Conservation (phyloP, 768 basidiomycete species). For the Calocybe gangraenosa region DNA sequence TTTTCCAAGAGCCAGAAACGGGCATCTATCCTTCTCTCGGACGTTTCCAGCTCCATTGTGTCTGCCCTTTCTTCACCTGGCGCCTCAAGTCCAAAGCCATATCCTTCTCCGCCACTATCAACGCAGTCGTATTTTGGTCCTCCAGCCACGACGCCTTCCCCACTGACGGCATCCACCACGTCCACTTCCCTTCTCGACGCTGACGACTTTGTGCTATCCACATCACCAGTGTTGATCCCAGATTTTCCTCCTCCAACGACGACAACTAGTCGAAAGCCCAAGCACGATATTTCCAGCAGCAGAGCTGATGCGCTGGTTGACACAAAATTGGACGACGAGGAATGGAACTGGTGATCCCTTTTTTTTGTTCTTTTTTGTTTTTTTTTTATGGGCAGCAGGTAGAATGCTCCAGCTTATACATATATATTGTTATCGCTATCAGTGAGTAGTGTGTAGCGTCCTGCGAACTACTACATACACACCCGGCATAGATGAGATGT, state of each 20-base stretch:
- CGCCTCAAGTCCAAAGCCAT: constrained; percentile 15
- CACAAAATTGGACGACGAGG: constrained; percentile 41
- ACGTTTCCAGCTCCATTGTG: constrained; percentile 55
- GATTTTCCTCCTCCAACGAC: constrained; percentile 4
- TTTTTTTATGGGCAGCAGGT: no score
- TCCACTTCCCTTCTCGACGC: constrained; percentile 37
- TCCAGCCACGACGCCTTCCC: constrained; percentile 14
- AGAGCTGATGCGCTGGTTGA: constrained; percentile 8
- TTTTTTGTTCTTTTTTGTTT: not conserved
- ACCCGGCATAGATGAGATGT: no score
- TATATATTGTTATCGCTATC: no score
- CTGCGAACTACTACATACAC: no score
- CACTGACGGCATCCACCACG: constrained; percentile 11
- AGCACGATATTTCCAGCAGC: not conserved
- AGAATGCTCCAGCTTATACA: no score
- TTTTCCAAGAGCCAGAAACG: constrained; percentile 66
- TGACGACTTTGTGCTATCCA: constrained; percentile 22
- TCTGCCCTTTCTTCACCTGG: constrained; percentile 38
- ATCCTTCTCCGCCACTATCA: constrained; percentile 19
- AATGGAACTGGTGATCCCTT: constrained; percentile 55
- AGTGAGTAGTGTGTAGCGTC: no score
- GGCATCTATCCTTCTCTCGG: constrained; percentile 60
- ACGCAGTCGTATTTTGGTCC: constrained; percentile 17
- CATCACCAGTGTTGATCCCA: constrained; percentile 29
- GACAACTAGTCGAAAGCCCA: not conserved